Evolutionary conservation across 2,329 filamentous ascomycete species (phyloP).

Genomic region (Lachnellula cervina): DNA sequence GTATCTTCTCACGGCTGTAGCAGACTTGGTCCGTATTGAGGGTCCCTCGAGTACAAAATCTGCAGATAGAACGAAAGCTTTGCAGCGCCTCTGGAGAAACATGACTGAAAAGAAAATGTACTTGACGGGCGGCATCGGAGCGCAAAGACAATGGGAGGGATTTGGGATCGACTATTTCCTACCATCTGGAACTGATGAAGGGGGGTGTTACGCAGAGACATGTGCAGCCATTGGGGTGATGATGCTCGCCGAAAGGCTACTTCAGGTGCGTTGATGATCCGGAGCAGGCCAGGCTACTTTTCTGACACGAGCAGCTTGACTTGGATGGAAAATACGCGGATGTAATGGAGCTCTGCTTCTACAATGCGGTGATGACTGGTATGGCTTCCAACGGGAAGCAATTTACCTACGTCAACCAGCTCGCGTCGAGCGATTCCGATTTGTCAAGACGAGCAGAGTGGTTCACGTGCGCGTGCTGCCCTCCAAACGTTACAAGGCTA

Average conservation of each 20-base stretch:
- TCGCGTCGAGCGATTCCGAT: constrained; percentile 48
- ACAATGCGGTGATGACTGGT: constrained; percentile 54
- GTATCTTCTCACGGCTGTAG: constrained; percentile 55
- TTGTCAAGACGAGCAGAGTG: constrained; percentile 48
- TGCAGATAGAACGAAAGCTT: constrained; percentile 24
- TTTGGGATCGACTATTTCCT: constrained; percentile 57
- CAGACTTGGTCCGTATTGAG: constrained; percentile 46
- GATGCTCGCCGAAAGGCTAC: constrained; percentile 53
- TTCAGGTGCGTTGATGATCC: constrained; percentile 37
- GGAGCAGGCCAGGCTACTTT: neutral
- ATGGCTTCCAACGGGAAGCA: constrained; percentile 51
- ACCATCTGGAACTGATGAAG: constrained; percentile 54
- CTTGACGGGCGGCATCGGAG: constrained; percentile 56
- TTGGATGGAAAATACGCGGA: constrained; percentile 50
- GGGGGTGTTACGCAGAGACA: constrained; percentile 59
- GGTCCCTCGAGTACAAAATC: neutral
- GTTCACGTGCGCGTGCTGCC: constrained; percentile 58
- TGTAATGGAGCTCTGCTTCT: constrained; percentile 56
- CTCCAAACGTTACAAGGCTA: constrained; percentile 53
- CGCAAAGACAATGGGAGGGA: constrained; percentile 53
- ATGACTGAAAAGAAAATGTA: constrained; percentile 61
- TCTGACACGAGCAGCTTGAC: constrained; percentile 35
- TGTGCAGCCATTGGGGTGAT: constrained; percentile 56
- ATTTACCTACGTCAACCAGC: constrained; percentile 59
- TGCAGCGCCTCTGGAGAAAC: constrained; percentile 51